A percentile compares a stretch with the other conserved stretches of the same genome.
Conservation (phyloP, 306 rosid genomes). For the apple (Malus domestica) region ASM211411v1 NC_041804.1:10053501-10054000, state of each 20-base stretch:
- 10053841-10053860: neutral
- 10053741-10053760: slow-evolving; percentile 69
- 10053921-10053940: slow-evolving; percentile 54
- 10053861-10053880: slow-evolving; percentile 82
- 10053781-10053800: slow-evolving; percentile 47
- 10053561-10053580: slow-evolving; percentile 45
- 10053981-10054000: neutral
- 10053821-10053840: neutral
- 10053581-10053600: slow-evolving; percentile 45
- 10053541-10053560: slow-evolving; percentile 27
- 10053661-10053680: neutral
- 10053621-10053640: neutral
- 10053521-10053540: slow-evolving; percentile 45
- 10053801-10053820: neutral
- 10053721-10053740: slow-evolving; percentile 55
- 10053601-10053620: neutral
- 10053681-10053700: slow-evolving; percentile 31
- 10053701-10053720: slow-evolving; percentile 65
- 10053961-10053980: slow-evolving; percentile 24
- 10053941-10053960: slow-evolving; percentile 74
- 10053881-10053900: slow-evolving; percentile 95
- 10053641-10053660: neutral
- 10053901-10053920: slow-evolving; percentile 68
- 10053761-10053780: slow-evolving; percentile 87
- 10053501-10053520: slow-evolving; percentile 70